These are phyloP conservation scores for Thamnidium elegans DNA, from an alignment of 192 early-diverging fungal species.

Conservation along the genomic window DNA sequence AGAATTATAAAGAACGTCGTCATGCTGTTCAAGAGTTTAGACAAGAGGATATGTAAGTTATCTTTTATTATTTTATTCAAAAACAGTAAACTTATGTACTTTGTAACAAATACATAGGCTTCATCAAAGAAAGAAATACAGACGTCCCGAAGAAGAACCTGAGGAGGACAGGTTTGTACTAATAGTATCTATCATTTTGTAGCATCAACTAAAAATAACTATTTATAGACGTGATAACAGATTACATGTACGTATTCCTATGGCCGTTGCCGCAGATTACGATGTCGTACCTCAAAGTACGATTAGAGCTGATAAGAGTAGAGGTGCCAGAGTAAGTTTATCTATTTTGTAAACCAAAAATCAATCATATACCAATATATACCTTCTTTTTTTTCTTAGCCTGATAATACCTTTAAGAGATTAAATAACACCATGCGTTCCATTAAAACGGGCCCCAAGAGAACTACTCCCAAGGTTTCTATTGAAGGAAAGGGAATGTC, in stretches of 20 bases:
- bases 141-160: constrained; percentile 18
- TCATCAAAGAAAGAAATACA: constrained; percentile 26
- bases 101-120: constrained; percentile 10
- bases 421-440: constrained; percentile 35
- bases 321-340: constrained; percentile 24
- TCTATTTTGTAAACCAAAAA: background rate
- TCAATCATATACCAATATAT: background rate
- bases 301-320: constrained; percentile 27
- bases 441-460: constrained; percentile 31
- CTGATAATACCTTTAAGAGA: constrained; percentile 26
- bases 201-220: background rate
- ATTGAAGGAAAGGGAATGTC: constrained; percentile 33
- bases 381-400: background rate
- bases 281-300: constrained; percentile 41
- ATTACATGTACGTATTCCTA: constrained; percentile 34
- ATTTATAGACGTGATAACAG: constrained; percentile 14
- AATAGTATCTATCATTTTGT: constrained; percentile 8
- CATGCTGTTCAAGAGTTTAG: constrained; percentile 27
- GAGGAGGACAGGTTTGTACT: constrained; percentile 23
- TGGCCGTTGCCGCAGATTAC: constrained; percentile 34
- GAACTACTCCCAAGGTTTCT: constrained; percentile 28
- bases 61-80: background rate
- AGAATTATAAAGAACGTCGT: constrained; percentile 63
- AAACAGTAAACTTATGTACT: background rate
- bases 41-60: constrained; percentile 35